Percentiles rank a stretch among this genome's conserved stretches.
These are phyloP conservation scores for Taphrina pruni DNA, from an alignment of 1,139 yeast species.

Conservation along the genomic window DNA sequence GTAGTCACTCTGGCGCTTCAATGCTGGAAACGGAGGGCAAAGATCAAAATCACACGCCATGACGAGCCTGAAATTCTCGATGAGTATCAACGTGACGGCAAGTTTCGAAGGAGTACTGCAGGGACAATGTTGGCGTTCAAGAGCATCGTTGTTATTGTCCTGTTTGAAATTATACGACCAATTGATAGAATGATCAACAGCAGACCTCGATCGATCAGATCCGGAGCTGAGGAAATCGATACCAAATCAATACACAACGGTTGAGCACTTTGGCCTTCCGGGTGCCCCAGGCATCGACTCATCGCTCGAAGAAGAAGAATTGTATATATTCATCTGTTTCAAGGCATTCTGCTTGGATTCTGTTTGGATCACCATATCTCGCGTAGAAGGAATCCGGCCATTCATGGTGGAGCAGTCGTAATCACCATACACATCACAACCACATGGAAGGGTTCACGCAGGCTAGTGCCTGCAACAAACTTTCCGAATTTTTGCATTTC, in stretches of 20 bases:
- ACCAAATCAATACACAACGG: not conserved
- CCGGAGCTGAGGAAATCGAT: not conserved
- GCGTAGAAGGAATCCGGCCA: too few species aligned
- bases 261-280: not conserved
- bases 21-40: slow-evolving; percentile 13
- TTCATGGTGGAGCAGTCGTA: too few species aligned
- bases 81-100: slow-evolving; percentile 6
- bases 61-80: slow-evolving; percentile 5
- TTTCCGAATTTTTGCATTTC: too few species aligned
- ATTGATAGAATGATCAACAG: slow-evolving; percentile 6
- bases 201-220: not conserved
- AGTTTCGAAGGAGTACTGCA: slow-evolving; percentile 1
- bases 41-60: slow-evolving; percentile 12
- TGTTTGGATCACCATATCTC: too few species aligned
- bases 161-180: slow-evolving; percentile 3
- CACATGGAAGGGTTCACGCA: too few species aligned
- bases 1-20: slow-evolving; percentile 2
- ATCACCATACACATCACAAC: too few species aligned
- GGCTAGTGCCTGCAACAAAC: too few species aligned
- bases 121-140: slow-evolving; percentile 13
- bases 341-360: not conserved
- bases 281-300: not conserved
- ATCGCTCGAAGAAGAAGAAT: too few species aligned
- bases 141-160: slow-evolving; percentile 3
- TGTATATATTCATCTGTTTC: not conserved